phyloP scores from a whole-genome alignment of 2,329 filamentous ascomycete genomes.

The Kalaharituber pfeilii region DNA sequence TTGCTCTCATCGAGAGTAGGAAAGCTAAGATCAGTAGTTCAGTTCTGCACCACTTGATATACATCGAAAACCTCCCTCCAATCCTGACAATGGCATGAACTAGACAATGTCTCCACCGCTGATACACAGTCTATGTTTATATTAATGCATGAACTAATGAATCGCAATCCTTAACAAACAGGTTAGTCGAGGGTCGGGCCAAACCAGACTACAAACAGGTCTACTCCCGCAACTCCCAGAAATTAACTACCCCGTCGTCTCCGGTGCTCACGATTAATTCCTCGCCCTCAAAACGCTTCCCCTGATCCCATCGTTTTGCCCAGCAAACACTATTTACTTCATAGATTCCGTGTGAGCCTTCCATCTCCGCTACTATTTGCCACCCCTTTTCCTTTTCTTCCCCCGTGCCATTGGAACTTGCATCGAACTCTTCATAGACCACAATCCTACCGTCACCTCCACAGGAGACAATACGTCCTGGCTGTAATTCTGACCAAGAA shows the following conservation, averaged over 20 bases:
- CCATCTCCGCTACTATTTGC: constrained; percentile 50
- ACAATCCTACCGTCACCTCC: constrained; percentile 73
- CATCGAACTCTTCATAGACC: constrained; percentile 49
- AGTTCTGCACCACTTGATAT: no score
- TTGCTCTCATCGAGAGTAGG: no score
- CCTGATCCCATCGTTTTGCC: constrained; percentile 60
- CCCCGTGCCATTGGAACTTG: constrained; percentile 19
- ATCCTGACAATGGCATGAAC: no score
- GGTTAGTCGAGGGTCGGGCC: no score
- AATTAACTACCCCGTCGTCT: constrained; percentile 73
- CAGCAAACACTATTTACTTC: constrained; percentile 87
- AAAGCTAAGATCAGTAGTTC: no score
- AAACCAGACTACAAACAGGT: background rate
- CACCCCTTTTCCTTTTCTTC: constrained; percentile 37
- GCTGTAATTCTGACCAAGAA: constrained; percentile 54
- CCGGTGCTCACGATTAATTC: constrained; percentile 84
- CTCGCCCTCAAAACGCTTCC: constrained; percentile 42
- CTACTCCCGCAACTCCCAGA: constrained; percentile 48
- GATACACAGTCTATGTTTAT: no score
- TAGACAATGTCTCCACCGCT: no score
- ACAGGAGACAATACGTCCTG: constrained; percentile 66
- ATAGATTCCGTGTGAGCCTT: constrained; percentile 72
- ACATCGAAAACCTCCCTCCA: no score
- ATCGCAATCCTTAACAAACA: no score
- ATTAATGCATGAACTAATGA: no score